A percentile compares a stretch with the other conserved stretches of the same genome.
Conservation (phyloP, 2,329 filamentous ascomycete species). For the Talaromyces piceae region DNA sequence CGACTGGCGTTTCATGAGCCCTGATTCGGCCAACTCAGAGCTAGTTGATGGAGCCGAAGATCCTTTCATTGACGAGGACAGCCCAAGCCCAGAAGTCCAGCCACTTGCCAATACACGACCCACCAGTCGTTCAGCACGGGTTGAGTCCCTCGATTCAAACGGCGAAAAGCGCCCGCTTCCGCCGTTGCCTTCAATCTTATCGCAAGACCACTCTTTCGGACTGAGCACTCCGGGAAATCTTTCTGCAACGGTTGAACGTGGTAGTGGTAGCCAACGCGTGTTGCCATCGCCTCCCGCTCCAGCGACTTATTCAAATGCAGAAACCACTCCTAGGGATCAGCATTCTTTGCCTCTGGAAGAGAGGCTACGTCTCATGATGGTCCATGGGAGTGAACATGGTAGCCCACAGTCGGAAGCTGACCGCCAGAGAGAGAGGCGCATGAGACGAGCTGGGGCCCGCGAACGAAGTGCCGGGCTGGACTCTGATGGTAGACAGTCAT, state of each 20-base stretch:
- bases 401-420: conserved; percentile 51
- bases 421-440: conserved; percentile 60
- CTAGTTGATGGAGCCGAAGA: conserved; percentile 53
- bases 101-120: conserved; percentile 35
- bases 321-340: conserved; percentile 68
- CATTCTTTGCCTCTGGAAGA: conserved; percentile 79
- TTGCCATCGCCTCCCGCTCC: conserved; percentile 66
- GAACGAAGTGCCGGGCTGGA: conserved; percentile 9
- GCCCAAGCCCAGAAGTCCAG: conserved; percentile 56
- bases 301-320: conserved; percentile 62
- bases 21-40: conserved; percentile 50
- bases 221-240: conserved; percentile 55
- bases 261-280: conserved; percentile 54
- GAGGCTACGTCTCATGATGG: conserved; percentile 79
- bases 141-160: conserved; percentile 69
- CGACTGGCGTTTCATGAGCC: conserved; percentile 81
- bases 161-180: conserved; percentile 78
- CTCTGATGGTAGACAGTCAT: conserved; percentile 7
- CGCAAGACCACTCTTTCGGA: conserved; percentile 36
- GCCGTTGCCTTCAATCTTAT: conserved; percentile 59
- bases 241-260: conserved; percentile 64
- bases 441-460: conserved; percentile 50
- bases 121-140: conserved; percentile 46
- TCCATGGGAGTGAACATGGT: conserved; percentile 57
- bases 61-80: conserved; percentile 59